Base-by-base conservation (phyloP, 164 flowering plant genomes). In the Akebia trifoliata region DNA sequence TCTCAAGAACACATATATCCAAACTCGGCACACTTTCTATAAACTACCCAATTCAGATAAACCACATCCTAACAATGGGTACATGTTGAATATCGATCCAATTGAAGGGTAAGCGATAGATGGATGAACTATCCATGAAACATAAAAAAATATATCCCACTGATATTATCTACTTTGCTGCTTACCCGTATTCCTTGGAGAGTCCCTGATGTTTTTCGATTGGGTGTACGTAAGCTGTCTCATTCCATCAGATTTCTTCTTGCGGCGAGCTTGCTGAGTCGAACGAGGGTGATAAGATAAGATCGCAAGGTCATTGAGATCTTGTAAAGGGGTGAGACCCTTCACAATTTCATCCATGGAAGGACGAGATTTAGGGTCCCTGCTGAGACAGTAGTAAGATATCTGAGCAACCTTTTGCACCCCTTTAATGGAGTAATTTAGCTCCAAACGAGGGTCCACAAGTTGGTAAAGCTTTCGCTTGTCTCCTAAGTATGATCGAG, bases 401-500 rank as follows among this genome's bases (percentile, higher is more conserved):
- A 89, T 59, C 58, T 89, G 95, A 45, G 87, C 74, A 20, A 82
- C 87, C 63, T 87, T 89, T 60, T 82, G 95, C 11, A 79, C 93
- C 7, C 86, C 96, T 75, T 82, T 89, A 36, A 92, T 43, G 25
- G 98, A 92, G 73, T 83, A 92, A 50, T 85, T 73, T 26, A 80
- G 78, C 69, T 92, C 95, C 68, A 92, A 53, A 22, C 93, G 83
- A 26, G 95, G 96, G 67, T 92, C 98, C 17, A 89, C 85, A 8
- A 89, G 63, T 42, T 82, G 91, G 67, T 69, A 79, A 22, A 89
- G 70, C 74, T 80, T 89, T 43, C 90, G 61, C 66, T 82, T 86
- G 69, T 87, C 95, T 22, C 76, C 82, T 55, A 92, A 57, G 59
- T 80, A 75, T 42, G 87, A 89, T 21, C 84, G 61, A 0, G 95